phyloP scores from a whole-genome alignment of 2,329 filamentous ascomycete species.

The Leptosphaerulina australis region DNA sequence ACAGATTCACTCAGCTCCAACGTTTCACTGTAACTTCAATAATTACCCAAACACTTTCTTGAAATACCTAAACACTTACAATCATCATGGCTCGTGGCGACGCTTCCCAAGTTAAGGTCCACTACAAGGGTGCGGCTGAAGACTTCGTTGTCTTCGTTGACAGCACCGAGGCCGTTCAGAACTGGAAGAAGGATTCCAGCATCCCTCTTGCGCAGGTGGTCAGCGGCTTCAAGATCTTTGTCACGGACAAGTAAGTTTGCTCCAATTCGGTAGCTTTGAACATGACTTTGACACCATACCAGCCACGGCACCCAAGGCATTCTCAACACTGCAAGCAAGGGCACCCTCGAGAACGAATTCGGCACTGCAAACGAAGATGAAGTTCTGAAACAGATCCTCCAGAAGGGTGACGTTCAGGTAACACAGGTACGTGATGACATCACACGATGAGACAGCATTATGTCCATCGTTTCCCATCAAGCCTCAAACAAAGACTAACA shows the following conservation, averaged over 20 bases:
- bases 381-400: constrained; percentile 79
- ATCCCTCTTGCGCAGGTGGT: constrained; percentile 85
- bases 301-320: constrained; percentile 88
- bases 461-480: neutral
- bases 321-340: constrained; percentile 76
- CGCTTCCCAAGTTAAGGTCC: constrained; percentile 73
- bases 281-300: neutral
- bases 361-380: constrained; percentile 80
- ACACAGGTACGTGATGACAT: constrained; percentile 13
- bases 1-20: constrained; percentile 14
- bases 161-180: constrained; percentile 66
- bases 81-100: constrained; percentile 52
- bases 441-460: neutral
- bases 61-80: constrained; percentile 10
- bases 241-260: constrained; percentile 79
- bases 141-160: constrained; percentile 73
- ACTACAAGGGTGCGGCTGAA: constrained; percentile 77
- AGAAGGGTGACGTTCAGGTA: constrained; percentile 63
- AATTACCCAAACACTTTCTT: neutral
- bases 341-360: constrained; percentile 82
- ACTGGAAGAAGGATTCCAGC: constrained; percentile 82
- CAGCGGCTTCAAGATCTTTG: constrained; percentile 85
- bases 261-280: neutral
- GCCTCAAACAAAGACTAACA: constrained; percentile 13
- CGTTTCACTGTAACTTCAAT: constrained; percentile 1